Evolutionary conservation across 768 basidiomycete species (phyloP), one percentile per base, ranked within the genome.

Genomic region (Phaffia tasmanica): DNA sequence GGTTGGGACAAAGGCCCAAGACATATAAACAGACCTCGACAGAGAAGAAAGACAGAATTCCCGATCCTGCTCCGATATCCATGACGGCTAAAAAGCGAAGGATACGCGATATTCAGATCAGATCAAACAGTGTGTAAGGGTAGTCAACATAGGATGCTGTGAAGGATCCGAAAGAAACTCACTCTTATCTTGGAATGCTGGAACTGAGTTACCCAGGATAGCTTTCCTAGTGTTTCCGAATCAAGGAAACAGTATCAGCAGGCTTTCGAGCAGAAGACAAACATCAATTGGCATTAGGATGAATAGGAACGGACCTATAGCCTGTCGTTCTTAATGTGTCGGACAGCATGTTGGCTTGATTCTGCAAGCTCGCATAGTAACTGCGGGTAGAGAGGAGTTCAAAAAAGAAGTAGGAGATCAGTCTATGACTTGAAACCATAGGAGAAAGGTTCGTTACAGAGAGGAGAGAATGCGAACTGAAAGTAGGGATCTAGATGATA

Each of bases 41-140:
- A 23, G 67, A 48, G 25, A 69, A 69, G 27, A 69, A 69, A 4
- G 56, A 57, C 0, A 69, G 58, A 46, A 69, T 53, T 3, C 67
- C 67, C 14, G 56, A 57, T 25, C 67, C 67, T 5, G 67, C 67
- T 15, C 67, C 67, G 27, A 69, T 58, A 49, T 69, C 67, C 63
- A 69, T 63, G 23, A 69, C 67, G 21, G 57, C 55, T 32, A 61
- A 0, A 30, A 3, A 30, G 49, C 19, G 18, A 32, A 62, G 25
- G 23, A n/a, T 8, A 60, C 14, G 30, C 5, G 49, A 42, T 23
- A 27, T 18, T 2, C 15, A 29, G 42, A 23, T 48, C 46, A 23
- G 59, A 30, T 63, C 32, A 16, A 27, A 6, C 49, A 49, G n/a
- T n/a, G n/a, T n/a, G n/a, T n/a, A n/a, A n/a, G n/a, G n/a, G n/a